phyloP scores from a whole-genome alignment of 352 stramenopile species.

The Phytophthora melonis region DNA sequence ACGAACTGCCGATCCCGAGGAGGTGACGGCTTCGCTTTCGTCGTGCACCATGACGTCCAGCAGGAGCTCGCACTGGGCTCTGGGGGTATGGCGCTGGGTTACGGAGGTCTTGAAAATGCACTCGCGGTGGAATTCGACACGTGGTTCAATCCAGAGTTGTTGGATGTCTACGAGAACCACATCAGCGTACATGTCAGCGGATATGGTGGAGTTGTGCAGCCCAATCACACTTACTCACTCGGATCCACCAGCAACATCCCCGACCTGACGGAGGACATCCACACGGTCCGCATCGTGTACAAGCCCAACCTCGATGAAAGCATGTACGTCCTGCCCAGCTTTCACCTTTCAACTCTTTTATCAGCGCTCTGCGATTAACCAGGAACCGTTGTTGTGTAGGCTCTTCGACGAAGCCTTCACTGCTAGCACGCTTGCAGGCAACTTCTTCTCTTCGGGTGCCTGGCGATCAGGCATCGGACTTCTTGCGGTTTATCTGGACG shows the following conservation, averaged over 20 bases:
- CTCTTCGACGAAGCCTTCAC: slow-evolving; percentile 70
- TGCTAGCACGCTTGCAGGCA: slow-evolving; percentile 58
- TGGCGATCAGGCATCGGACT: slow-evolving; percentile 74
- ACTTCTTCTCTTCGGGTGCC: slow-evolving; percentile 75
- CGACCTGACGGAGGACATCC: slow-evolving; percentile 82
- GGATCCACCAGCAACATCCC: slow-evolving; percentile 73
- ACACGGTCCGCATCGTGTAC: slow-evolving; percentile 83
- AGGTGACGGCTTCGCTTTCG: slow-evolving; percentile 85
- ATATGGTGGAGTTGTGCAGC: slow-evolving; percentile 42
- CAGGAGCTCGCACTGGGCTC: slow-evolving; percentile 66
- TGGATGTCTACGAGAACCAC: slow-evolving; percentile 94
- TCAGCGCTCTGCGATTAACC: not conserved
- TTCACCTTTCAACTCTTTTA: not conserved
- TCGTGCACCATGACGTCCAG: slow-evolving; percentile 82
- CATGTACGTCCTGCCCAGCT: slow-evolving; percentile 43
- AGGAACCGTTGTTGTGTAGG: slow-evolving; percentile 34
- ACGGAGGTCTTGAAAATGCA: slow-evolving; percentile 85
- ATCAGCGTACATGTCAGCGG: slow-evolving; percentile 85
- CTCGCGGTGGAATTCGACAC: slow-evolving; percentile 94
- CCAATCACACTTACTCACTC: slow-evolving; percentile 83
- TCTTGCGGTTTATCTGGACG: slow-evolving; percentile 90
- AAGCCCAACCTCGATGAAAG: slow-evolving; percentile 70
- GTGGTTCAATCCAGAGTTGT: slow-evolving; percentile 90
- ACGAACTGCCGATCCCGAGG: slow-evolving; percentile 84
- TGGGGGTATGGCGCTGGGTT: slow-evolving; percentile 85